These are phyloP conservation scores for Phytophthora cryptogea DNA, from an alignment of 352 stramenopile genomes.

Conservation along the genomic window DNA sequence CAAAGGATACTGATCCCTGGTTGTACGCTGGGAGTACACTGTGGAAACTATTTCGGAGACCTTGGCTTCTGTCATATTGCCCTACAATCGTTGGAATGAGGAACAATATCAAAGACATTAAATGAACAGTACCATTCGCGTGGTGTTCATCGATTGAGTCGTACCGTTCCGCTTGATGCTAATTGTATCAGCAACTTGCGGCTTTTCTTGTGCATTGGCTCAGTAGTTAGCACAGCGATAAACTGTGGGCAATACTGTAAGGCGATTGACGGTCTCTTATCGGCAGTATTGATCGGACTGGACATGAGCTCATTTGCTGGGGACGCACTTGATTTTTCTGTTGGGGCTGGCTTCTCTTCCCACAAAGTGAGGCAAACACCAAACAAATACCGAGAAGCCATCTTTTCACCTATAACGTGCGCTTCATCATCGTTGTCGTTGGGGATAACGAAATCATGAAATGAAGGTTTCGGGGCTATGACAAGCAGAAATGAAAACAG, in stretches of 20 bases:
- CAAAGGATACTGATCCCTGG: constrained; percentile 15
- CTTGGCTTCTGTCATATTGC: constrained; percentile 20
- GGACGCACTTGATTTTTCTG: not conserved
- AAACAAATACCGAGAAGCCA: constrained; percentile 24
- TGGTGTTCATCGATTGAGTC: not conserved
- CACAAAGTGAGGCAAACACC: constrained; percentile 49
- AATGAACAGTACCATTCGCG: no score
- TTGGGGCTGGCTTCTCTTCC: constrained; percentile 4
- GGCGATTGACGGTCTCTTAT: not conserved
- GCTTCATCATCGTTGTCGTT: not conserved
- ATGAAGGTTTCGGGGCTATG: constrained; percentile 22
- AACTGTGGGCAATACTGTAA: constrained; percentile 12
- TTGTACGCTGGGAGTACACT: constrained; percentile 6
- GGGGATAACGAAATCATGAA: constrained; percentile 56
- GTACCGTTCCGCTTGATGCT: constrained; percentile 24
- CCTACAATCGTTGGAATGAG: constrained; percentile 3
- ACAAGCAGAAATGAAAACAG: not conserved
- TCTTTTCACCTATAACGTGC: not conserved
- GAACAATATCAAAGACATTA: no score
- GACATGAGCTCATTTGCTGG: constrained; percentile 4
- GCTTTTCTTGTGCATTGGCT: constrained; percentile 29
- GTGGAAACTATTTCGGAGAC: constrained; percentile 18
- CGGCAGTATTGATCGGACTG: not conserved
- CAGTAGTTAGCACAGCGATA: constrained; percentile 23
- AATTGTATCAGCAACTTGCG: constrained; percentile 37